Conservation (phyloP, 345 rosid genomes). For the Crucihimalaya himalaica region DNA sequence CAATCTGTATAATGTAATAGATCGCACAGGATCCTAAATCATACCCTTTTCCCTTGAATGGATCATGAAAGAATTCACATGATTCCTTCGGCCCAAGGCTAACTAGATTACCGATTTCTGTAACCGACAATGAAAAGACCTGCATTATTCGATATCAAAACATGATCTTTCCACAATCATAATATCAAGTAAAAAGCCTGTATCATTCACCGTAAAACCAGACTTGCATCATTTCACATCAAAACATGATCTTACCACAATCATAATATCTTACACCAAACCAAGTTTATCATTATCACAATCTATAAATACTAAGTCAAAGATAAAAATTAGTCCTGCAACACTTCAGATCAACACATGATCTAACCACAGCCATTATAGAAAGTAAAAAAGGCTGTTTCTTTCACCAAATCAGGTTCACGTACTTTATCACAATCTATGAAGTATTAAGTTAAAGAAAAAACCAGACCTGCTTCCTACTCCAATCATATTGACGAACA, state of each 20-base stretch:
- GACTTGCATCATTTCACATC: slow-evolving; percentile 41
- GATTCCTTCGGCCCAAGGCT: slow-evolving; percentile 74
- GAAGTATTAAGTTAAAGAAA: neutral
- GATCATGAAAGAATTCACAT: slow-evolving; percentile 89
- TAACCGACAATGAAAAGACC: slow-evolving; percentile 84
- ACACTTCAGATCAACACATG: neutral
- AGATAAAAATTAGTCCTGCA: slow-evolving; percentile 48
- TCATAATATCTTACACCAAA: neutral
- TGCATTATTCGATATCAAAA: slow-evolving; percentile 28
- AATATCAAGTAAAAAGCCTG: no score
- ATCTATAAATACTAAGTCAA: neutral
- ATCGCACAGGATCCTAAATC: neutral
- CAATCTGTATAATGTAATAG: neutral
- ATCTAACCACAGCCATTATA: neutral
- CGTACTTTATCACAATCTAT: neutral
- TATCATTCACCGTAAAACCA: neutral
- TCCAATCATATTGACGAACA: slow-evolving; percentile 85
- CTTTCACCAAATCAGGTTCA: neutral
- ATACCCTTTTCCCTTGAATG: slow-evolving; percentile 83
- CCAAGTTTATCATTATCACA: neutral
- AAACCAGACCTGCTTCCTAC: slow-evolving; percentile 71
- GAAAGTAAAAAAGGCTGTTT: neutral
- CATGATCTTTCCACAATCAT: no score
- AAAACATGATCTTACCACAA: neutral
- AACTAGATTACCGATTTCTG: slow-evolving; percentile 72